These are phyloP conservation scores for Phialophora expanda DNA, from an alignment of 2,329 filamentous ascomycete species.

Conservation along the genomic window DNA sequence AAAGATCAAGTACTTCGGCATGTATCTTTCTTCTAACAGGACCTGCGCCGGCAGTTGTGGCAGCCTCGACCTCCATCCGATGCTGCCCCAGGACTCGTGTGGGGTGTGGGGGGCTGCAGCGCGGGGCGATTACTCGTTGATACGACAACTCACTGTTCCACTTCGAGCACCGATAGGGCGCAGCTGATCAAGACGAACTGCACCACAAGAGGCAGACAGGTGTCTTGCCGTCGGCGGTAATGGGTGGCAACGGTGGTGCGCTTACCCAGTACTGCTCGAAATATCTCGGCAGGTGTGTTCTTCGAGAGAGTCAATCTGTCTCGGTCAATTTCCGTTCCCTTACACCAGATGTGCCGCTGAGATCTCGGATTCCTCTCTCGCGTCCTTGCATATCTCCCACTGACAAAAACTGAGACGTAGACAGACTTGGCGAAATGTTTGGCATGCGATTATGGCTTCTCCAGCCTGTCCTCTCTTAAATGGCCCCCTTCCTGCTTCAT, in stretches of 20 bases:
- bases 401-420: background rate
- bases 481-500: background rate
- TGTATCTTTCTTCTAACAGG: background rate
- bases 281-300: background rate
- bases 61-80: conserved; percentile 15
- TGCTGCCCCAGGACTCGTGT: conserved; percentile 14
- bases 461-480: background rate
- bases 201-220: background rate
- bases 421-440: background rate
- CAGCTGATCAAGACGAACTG: background rate
- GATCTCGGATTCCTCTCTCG: background rate
- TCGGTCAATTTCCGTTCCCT: background rate
- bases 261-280: background rate
- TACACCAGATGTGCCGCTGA: background rate
- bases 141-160: background rate
- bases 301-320: background rate
- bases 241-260: background rate
- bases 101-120: conserved; percentile 7
- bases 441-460: background rate
- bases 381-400: background rate
- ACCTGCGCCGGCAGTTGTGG: conserved; percentile 18
- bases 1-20: background rate
- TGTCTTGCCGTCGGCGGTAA: background rate
- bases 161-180: background rate
- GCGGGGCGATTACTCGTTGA: conserved; percentile 5